A percentile compares a stretch with the other conserved stretches of the same genome.
Evolutionary conservation across 2,329 filamentous ascomycete species (phyloP).

Genomic region (Pleurostoma richardsiae): DNA sequence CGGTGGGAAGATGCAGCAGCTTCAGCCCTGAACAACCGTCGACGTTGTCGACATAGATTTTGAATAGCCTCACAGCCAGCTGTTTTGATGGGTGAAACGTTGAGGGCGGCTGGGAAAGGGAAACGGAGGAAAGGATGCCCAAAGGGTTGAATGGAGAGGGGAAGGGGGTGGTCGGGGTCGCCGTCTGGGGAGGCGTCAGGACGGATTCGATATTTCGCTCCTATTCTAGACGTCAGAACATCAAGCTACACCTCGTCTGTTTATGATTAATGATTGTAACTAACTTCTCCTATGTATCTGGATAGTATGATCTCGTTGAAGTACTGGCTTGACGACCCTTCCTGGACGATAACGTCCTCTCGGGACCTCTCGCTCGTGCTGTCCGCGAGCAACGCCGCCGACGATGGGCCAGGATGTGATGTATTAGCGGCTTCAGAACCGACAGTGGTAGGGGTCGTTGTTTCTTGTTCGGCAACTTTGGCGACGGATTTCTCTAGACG

Average conservation of each 20-base stretch:
- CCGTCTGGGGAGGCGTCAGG: constrained; percentile 8
- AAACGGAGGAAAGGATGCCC: constrained; percentile 22
- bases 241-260: constrained; percentile 1
- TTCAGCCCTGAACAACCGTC: constrained; percentile 20
- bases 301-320: constrained; percentile 30
- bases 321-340: constrained; percentile 25
- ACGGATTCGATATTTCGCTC: constrained; percentile 13
- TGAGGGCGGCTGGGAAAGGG: constrained; percentile 17
- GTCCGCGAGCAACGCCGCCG: not conserved
- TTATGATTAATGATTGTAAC: not conserved
- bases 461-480: constrained; percentile 5
- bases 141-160: constrained; percentile 23
- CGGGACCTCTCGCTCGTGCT: not conserved
- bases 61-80: constrained; percentile 23
- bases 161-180: not conserved
- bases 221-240: constrained; percentile 1
- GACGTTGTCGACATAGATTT: constrained; percentile 18
- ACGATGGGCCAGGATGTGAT: too few relatives aligned
- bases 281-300: constrained; percentile 25
- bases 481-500: constrained; percentile 24
- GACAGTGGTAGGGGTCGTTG: not conserved
- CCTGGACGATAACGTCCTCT: constrained; percentile 22
- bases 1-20: constrained; percentile 20
- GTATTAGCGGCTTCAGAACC: not conserved
- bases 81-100: not conserved